Evolutionary conservation across 176 grass and related monocot species (phyloP), one percentile per base, ranked within the genome.

Genomic region (Aegilops speltoides): DNA sequence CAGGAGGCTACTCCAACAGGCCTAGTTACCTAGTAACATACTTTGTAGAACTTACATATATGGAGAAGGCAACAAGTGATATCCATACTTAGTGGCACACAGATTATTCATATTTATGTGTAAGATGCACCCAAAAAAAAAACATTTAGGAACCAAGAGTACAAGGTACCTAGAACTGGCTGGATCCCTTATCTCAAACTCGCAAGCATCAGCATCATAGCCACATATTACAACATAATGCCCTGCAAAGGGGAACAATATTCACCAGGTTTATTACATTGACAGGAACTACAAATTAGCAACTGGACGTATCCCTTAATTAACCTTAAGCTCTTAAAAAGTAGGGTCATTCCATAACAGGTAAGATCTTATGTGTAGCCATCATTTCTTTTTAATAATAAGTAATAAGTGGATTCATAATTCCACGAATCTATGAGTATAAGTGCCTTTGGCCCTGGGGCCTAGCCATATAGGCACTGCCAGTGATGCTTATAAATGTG

Each of bases 151-250:
- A 46, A 3, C 16, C 15, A 3, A 43, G 20, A 64, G 22, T 52
- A 86, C 4, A 33, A 34, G 4, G 31, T 92, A 98, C 97, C 97
- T 92, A 6, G 97, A 92, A 90, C 92, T 94, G 81, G 97, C 94
- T 34, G 97, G 97, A 87, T 98, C 97, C 86, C 97, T 93, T 89
- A 99, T 99, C 87, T 99, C 97, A 94, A 99, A 99, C 90, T 99
- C 90, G 52, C 76, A 85, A 75, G 85, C 76, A 77, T 93, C 92
- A 57, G 90, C 87, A 91, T 98, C 94, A 81, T 94, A 98, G 31
- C 97, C 97, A 85, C 97, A 98, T 88, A 98, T 94, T 65, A 98
- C 79, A 61, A 98, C 82, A 93, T 98, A 98, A 77, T 98, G 97
- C 32, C 96, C 96, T 98, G 84, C 38, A 84, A 79, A 62, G 10